phyloP scores from a whole-genome alignment of 78 protist species.

The Diacronema lutheri region DNA sequence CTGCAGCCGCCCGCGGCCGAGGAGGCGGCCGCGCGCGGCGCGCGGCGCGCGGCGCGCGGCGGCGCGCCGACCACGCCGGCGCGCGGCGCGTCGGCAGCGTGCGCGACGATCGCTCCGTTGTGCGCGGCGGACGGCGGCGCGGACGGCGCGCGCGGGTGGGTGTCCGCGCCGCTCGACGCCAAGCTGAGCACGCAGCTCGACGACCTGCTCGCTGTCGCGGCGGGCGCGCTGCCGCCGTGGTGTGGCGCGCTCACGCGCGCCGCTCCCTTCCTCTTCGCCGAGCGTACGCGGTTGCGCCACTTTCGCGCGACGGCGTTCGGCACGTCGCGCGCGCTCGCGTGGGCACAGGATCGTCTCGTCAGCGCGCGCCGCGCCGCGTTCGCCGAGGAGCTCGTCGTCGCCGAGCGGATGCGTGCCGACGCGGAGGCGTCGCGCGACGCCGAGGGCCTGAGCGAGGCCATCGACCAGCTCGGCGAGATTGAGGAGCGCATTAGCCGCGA shows the following conservation, averaged over 20 bases:
- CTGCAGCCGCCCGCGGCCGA: too few species aligned
- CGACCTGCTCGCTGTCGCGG: neutral
- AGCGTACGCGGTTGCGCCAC: neutral
- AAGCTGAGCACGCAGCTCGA: neutral
- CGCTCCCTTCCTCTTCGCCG: neutral
- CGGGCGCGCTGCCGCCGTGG: neutral
- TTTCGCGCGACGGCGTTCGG: neutral
- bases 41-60: neutral
- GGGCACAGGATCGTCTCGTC: neutral
- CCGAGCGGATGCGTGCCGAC: neutral
- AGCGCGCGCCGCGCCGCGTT: neutral
- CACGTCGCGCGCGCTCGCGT: neutral
- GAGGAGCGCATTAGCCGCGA: slow-evolving; percentile 6
- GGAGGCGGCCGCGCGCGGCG: too few species aligned
- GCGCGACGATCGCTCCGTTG: neutral
- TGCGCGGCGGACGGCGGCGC: neutral
- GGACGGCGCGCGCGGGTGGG: neutral
- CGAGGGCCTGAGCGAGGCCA: neutral
- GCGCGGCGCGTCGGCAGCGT: neutral
- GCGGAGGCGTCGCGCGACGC: neutral
- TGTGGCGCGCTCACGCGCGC: neutral
- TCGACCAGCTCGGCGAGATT: neutral
- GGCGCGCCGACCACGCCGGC: neutral
- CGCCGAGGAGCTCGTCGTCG: neutral
- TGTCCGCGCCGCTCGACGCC: neutral